phyloP scores from a whole-genome alignment of 176 grass and related monocot species.

The Lolium perenne region DNA sequence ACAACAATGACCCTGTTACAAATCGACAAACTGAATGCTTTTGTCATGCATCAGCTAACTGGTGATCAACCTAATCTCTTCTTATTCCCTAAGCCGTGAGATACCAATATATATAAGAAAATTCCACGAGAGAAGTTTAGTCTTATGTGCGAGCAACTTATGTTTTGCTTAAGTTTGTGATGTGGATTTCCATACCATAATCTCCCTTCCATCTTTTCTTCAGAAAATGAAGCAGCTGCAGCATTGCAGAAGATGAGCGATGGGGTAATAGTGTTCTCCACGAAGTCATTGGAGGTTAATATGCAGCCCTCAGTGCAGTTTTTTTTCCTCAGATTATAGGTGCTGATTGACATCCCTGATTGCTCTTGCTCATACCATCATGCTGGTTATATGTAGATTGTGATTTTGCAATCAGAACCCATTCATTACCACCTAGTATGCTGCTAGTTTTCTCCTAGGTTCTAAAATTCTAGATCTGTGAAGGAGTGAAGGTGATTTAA shows the following conservation, averaged over 20 bases:
- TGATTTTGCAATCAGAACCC: too few species aligned
- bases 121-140: not conserved
- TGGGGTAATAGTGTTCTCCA: conserved; percentile 22
- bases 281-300: not conserved
- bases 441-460: too few species aligned
- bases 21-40: too few species aligned
- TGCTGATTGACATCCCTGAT: too few species aligned
- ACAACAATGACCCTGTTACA: not conserved
- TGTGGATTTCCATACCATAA: not conserved
- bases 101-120: conserved; percentile 1
- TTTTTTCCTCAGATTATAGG: not conserved
- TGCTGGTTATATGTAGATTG: too few species aligned
- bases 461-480: not conserved
- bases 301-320: not conserved
- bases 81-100: not conserved
- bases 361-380: too few species aligned
- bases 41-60: not conserved
- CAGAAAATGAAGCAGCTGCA: conserved; percentile 30
- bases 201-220: not conserved
- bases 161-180: not conserved
- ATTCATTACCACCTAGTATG: too few species aligned
- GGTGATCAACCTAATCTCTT: not conserved
- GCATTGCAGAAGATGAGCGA: conserved; percentile 53
- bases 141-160: conserved; percentile 5
- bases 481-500: too few species aligned